phyloP scores from a whole-genome alignment of 129 eudicot genomes.

The Scalesia atractyloides region DNA sequence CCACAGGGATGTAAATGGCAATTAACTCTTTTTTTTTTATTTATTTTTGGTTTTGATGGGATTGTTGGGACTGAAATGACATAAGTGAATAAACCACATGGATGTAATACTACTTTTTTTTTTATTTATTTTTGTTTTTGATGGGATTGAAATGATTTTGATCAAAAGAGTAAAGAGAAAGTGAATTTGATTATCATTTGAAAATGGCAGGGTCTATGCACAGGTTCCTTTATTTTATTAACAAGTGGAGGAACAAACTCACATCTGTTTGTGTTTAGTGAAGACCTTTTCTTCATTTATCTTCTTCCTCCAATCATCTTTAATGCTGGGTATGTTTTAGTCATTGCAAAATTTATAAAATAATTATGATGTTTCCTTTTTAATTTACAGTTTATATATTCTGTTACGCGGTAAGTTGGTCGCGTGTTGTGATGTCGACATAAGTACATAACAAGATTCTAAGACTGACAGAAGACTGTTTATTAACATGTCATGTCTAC shows the following conservation, averaged over 20 bases:
- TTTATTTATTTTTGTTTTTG: background rate
- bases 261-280: conserved; percentile 76
- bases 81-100: no score
- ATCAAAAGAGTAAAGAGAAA: background rate
- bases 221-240: conserved; percentile 67
- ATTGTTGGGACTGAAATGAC: no score
- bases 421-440: background rate
- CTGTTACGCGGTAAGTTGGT: background rate
- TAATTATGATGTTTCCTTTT: conserved; percentile 16
- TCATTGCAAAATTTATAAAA: conserved; percentile 4
- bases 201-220: conserved; percentile 65
- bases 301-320: conserved; percentile 93
- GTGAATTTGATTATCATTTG: background rate
- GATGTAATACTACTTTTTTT: no score
- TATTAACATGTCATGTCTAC: conserved; percentile 4
- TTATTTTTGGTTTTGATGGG: no score
- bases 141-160: background rate
- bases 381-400: conserved; percentile 3
- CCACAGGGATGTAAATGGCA: no score
- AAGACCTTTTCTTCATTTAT: conserved; percentile 85
- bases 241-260: conserved; percentile 66
- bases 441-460: conserved; percentile 11
- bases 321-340: conserved; percentile 74
- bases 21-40: no score
- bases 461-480: conserved; percentile 1